Conservation (phyloP, 2,329 filamentous ascomycete genomes). For the Fusarium avenaceum region DNA sequence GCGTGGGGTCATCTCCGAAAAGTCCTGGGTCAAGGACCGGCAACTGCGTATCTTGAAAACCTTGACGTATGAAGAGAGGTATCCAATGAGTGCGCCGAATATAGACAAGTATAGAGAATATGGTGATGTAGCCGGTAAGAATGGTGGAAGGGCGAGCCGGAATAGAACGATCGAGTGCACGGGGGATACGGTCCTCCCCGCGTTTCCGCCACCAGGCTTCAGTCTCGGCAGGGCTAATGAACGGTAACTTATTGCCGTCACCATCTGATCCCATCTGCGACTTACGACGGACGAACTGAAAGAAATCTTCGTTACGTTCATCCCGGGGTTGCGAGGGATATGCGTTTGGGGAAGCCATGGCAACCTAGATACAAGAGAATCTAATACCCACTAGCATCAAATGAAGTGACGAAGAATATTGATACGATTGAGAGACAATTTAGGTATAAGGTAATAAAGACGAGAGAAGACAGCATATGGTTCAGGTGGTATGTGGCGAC, state of each 20-base stretch:
- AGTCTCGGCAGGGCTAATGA: neutral
- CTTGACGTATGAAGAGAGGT: neutral
- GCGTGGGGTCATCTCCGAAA: neutral
- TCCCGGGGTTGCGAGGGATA: too few species aligned
- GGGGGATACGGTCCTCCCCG: constrained; percentile 1
- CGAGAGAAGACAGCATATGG: too few species aligned
- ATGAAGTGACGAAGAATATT: too few species aligned
- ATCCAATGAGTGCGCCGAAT: constrained; percentile 13
- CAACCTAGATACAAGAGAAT: too few species aligned
- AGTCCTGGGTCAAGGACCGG: constrained; percentile 4
- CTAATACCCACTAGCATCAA: too few species aligned
- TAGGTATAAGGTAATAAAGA: too few species aligned
- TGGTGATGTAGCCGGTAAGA: constrained; percentile 11
- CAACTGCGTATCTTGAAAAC: constrained; percentile 10
- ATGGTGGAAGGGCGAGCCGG: constrained; percentile 2
- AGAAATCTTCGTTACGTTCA: constrained; percentile 1
- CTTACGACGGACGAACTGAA: neutral
- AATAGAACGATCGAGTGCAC: neutral
- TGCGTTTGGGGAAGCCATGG: too few species aligned
- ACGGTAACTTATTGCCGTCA: neutral
- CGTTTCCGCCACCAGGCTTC: constrained; percentile 11
- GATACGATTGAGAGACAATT: too few species aligned
- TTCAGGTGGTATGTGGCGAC: too few species aligned
- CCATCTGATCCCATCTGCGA: neutral
- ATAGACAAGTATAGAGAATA: constrained; percentile 36